Percentiles rank a stretch among this genome's conserved stretches.
Conservation (phyloP, 139 green algal species). For the Deuterostichococcus epilithicus region DNA sequence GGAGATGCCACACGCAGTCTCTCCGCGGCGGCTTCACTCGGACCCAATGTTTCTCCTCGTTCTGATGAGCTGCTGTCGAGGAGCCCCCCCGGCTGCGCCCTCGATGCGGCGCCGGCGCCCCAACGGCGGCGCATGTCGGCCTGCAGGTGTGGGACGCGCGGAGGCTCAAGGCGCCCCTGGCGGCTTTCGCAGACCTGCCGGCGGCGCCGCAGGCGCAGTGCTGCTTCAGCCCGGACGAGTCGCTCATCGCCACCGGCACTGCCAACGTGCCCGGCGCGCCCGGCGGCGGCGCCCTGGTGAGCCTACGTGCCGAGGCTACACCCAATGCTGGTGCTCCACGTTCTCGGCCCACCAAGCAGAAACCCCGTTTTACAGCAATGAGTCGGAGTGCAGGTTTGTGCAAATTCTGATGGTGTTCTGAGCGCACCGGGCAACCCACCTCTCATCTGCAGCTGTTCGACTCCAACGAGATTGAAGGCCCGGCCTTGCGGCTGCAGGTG, state of each 20-base stretch:
- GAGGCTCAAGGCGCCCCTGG: conserved; percentile 72
- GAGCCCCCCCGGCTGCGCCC: no score
- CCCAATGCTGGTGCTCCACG: not conserved
- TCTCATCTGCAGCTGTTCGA: not conserved
- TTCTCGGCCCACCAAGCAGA: no score
- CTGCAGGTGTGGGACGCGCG: conserved; percentile 63
- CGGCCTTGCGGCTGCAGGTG: not conserved
- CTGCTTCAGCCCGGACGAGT: conserved; percentile 82
- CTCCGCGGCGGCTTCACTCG: no score
- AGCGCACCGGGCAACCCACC: no score
- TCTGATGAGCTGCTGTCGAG: no score
- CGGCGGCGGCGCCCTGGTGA: conserved; percentile 17
- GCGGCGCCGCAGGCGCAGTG: conserved; percentile 41
- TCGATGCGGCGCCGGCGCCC: no score
- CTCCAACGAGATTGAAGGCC: not conserved
- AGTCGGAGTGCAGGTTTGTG: no score
- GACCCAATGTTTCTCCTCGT: no score
- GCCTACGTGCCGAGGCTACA: no score
- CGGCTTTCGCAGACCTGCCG: conserved; percentile 54
- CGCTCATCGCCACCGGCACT: conserved; percentile 68
- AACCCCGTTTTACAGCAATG: no score
- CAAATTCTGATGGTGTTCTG: not conserved
- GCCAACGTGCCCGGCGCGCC: not conserved
- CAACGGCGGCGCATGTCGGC: not conserved
- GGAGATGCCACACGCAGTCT: no score